Evolutionary conservation across 768 basidiomycete species (phyloP), one percentile per base, ranked within the genome.

Genomic region (Boletus coccyginus): DNA sequence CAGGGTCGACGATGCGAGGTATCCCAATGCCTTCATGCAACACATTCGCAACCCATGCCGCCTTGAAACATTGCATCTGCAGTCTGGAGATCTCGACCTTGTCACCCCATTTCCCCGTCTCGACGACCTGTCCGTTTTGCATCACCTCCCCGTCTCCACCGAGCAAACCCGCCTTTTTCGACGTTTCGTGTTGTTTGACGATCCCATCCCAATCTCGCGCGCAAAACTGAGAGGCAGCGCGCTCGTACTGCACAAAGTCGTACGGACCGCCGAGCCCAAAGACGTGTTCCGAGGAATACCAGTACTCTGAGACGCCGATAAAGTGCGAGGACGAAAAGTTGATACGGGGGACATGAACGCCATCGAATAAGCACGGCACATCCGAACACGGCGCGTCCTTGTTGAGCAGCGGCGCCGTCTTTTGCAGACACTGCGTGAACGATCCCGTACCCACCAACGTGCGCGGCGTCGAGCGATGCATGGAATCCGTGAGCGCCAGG

Each of bases 41-140:
- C 38, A 99, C 89, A 71, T 98, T 98, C 50, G 90, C 87, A 52
- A 99, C 82, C 97, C 97, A 99, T 3, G 97, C 95, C 1, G 96
- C 94, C 72, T 99, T 99, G 86, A 99, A 99, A 70, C 97, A 99
- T 69, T 98, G 97, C 90, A 96, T 91, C 74, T 96, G 85, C 56
- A 99, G 74, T 45, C 96, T 83, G 24, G 90, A 82, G 36, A 91
- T 72, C 69, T 95, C 95, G 55, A 96, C 87, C 52, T 83, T 75
- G 39, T 84, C 77, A 24, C 82, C 82, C 90, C 89, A 92, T 60
- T 80, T 78, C 0, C 85, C 86, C 5, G 81, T 78, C 29, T 78
- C 79, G n/a, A 89, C 79, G 13, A 88, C 70, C 56, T 82, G 69
- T 19, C 87, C 88, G 52, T 78, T 74, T 66, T 81, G 66, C 56